A percentile compares a stretch with the other conserved stretches of the same genome.
phyloP scores from a whole-genome alignment of 176 grass and related monocot species.

The Puccinellia tenuiflora region DNA sequence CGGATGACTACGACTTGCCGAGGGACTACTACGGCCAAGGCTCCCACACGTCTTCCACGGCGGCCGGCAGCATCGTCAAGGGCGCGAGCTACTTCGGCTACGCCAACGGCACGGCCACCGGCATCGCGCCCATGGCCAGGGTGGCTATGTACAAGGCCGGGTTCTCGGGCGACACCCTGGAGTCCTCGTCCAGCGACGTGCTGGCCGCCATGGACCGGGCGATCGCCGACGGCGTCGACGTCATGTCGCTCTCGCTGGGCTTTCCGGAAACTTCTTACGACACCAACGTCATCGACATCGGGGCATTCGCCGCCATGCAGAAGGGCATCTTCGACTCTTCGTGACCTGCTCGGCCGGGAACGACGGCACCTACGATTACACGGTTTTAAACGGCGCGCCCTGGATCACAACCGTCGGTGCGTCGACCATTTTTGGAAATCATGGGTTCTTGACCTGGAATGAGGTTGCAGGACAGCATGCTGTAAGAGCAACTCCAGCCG shows the following conservation, averaged over 20 bases:
- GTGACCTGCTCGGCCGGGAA: slow-evolving; percentile 56
- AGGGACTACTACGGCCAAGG: slow-evolving; percentile 56
- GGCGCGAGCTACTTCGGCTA: slow-evolving; percentile 36
- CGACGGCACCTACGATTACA: slow-evolving; percentile 38
- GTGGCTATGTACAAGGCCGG: slow-evolving; percentile 56
- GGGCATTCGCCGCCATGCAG: slow-evolving; percentile 47
- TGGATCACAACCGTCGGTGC: slow-evolving; percentile 73
- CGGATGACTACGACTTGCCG: slow-evolving; percentile 45
- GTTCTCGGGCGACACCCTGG: slow-evolving; percentile 23
- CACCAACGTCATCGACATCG: slow-evolving; percentile 44
- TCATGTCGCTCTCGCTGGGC: slow-evolving; percentile 56
- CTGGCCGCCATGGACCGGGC: slow-evolving; percentile 52
- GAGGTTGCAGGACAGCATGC: slow-evolving; percentile 67
- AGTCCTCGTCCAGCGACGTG: slow-evolving; percentile 49
- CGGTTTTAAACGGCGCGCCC: slow-evolving; percentile 48
- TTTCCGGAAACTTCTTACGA: slow-evolving; percentile 45
- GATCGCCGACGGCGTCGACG: slow-evolving; percentile 51
- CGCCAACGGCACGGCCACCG: slow-evolving; percentile 46
- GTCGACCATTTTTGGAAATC: slow-evolving; percentile 46
- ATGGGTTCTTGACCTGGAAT: slow-evolving; percentile 70
- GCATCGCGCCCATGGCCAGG: slow-evolving; percentile 42
- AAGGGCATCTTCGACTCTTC: slow-evolving; percentile 53
- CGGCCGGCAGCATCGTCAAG: slow-evolving; percentile 28
- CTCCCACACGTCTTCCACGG: slow-evolving; percentile 62
- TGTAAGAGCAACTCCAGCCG: too few species aligned